Evolutionary conservation across 495 filamentous ascomycete genomes (phyloP), one percentile per base, ranked within the genome.

Genomic region (Neurospora sp.): DNA sequence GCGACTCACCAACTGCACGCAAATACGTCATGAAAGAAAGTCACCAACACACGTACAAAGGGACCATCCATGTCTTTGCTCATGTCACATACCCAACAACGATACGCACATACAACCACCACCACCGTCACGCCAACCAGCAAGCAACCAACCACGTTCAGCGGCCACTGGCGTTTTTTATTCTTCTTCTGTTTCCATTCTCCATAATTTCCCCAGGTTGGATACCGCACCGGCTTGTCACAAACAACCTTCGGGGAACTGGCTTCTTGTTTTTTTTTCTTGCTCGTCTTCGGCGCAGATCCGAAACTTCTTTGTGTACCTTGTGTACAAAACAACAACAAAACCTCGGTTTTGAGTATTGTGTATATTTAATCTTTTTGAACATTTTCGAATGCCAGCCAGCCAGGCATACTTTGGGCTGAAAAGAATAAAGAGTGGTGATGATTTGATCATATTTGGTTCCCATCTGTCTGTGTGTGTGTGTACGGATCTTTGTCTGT

Each of bases 291-390:
- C 23, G 27, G 37, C 49, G 18, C 39, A 70, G 54, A 31, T 31
- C 23, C 27, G 72, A 70, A 31, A 70, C 20, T 38, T 46, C 16
- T 38, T 70, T 69, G 72, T 69, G 72, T 41, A 73, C 42, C 39
- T 71, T 46, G 27, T 60, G 20, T 54, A 18, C 39, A 60, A 27
- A 71, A 44, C 39, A 71, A 31, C 39, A 42, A 44, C 39, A 14
- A 27, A 27, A 35, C 40, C 16, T 72, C 46, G 38, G 12, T 39
- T 20, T 5, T 37, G 73, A 44, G 27, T 78, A 78, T 76, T 78
- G 75, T 76, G 5, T 78, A 78, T 74, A 73, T 70, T 71, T 78
- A 76, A 78, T 78, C 31, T 70, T 73, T 70, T 73, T 78, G 70
- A 75, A 76, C 35, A 62, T 31, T 71, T 73, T 4, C 1, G 42